phyloP scores from a whole-genome alignment of 768 basidiomycete genomes.

The Solioccasus polychromus region DNA sequence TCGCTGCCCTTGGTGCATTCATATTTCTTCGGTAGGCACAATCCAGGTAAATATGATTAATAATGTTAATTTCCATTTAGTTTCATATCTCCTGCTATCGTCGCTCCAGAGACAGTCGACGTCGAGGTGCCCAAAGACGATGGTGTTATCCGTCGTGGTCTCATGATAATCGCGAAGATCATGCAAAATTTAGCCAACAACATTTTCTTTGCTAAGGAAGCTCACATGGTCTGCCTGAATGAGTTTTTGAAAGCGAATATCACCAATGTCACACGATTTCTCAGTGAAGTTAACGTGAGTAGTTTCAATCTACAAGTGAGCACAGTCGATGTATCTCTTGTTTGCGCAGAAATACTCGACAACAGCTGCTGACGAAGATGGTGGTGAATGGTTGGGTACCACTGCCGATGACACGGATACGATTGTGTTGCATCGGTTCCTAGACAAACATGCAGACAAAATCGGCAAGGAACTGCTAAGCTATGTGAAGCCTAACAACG shows the following conservation, averaged over 20 bases:
- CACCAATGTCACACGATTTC: slow-evolving; percentile 67
- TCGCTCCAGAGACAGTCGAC: slow-evolving; percentile 82
- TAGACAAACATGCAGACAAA: slow-evolving; percentile 82
- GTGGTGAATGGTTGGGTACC: slow-evolving; percentile 72
- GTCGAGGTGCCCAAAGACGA: slow-evolving; percentile 71
- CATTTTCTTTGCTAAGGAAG: slow-evolving; percentile 88
- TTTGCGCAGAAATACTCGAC: slow-evolving; percentile 40
- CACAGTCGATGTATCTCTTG: not conserved
- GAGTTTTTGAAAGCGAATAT: slow-evolving; percentile 71
- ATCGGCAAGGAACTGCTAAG: slow-evolving; percentile 85
- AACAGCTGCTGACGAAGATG: slow-evolving; percentile 52
- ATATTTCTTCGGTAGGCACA: slow-evolving; percentile 74
- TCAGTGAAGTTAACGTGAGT: slow-evolving; percentile 71
- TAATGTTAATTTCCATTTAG: slow-evolving; percentile 35
- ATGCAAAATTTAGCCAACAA: slow-evolving; percentile 95
- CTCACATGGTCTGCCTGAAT: slow-evolving; percentile 80
- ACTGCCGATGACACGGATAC: slow-evolving; percentile 81
- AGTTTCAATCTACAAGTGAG: not conserved
- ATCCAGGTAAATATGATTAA: not conserved
- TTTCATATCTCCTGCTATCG: slow-evolving; percentile 90
- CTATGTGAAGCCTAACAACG: slow-evolving; percentile 55
- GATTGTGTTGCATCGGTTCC: slow-evolving; percentile 80
- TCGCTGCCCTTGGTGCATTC: slow-evolving; percentile 83
- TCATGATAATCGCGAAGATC: slow-evolving; percentile 87
- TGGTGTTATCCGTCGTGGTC: slow-evolving; percentile 62